Base-by-base conservation (phyloP, 1,139 yeast genomes). In the Pichia sp. region DNA sequence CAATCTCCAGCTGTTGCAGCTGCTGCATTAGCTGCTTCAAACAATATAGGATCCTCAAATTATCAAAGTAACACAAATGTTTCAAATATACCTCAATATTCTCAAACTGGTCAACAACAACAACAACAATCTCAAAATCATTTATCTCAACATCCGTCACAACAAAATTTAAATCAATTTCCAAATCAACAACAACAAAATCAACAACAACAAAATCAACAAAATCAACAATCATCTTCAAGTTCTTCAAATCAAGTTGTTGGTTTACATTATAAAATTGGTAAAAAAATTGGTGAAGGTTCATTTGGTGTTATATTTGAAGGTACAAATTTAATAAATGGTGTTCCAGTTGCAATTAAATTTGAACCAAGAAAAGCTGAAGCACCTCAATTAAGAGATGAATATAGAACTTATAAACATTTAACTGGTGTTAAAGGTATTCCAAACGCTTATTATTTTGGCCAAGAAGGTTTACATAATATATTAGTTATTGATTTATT, bases 391-490 rank as follows among this genome's bases (percentile, higher is more conserved):
- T 68, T 84, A 54, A 72, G 88, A 58, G 92, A 84, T 62, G 92
- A 84, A 64, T 84, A 83, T 64, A 71, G 88, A 59, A 80, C 88
- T 26, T 84, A 84, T 64, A 77, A 83, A 59, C 81, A 80, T 50
- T 67, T 84, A 49, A 72, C 74, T 47, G 85, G 84, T 29, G 70
- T 78, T 7, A 72, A 69, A 44, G 88, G 89, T 30, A 75, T 84
- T 39, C 92, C 92, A 34, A 75, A 79, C 55, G 90, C 89, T 18
- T 84, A 83, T 64, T 83, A 81, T 62, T 92, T 89, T 67, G 98
- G 98, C 50, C 97, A 92, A 66, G 98, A 92, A 68, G 97, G 98
- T 27, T 79, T 89, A 60, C 97, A 92, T 69, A 89, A 89, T 68
- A 88, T 92, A 49, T 75, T 92, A 57, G 95, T 92, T 41, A 89